Conservation (phyloP, 2,329 filamentous ascomycete species). For the Hirsutella minnesotensis region DNA sequence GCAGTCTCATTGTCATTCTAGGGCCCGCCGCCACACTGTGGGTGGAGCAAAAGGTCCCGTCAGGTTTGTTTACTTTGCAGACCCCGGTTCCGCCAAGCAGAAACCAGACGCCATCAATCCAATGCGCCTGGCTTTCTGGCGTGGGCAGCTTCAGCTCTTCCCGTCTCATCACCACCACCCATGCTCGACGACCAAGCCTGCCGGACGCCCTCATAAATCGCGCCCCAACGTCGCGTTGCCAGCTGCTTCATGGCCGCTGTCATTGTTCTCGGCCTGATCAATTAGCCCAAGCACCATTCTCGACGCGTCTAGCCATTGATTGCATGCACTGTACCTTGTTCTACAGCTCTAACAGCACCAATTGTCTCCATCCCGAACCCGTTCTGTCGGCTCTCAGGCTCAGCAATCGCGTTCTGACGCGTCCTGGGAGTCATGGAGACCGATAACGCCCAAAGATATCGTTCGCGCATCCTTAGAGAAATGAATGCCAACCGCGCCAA, state of each 20-base stretch:
- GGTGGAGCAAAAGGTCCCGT: neutral
- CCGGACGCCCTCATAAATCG: neutral
- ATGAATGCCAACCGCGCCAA: conserved; percentile 41
- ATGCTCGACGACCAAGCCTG: neutral
- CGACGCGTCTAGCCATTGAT: neutral
- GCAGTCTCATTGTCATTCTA: too few relatives aligned
- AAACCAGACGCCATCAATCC: neutral
- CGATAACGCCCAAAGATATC: conserved; percentile 28
- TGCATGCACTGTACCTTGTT: too few relatives aligned
- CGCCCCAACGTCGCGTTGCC: neutral
- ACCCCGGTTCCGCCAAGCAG: neutral
- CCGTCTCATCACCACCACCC: neutral
- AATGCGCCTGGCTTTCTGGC: too few relatives aligned
- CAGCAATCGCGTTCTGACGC: conserved; percentile 3
- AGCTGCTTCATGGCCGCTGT: neutral
- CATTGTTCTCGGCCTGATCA: neutral
- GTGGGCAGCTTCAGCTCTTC: neutral
- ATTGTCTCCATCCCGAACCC: neutral
- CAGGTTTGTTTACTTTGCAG: conserved; percentile 1
- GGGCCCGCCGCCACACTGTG: too few relatives aligned
- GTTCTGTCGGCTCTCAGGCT: neutral
- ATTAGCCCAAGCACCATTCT: neutral
- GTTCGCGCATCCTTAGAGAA: conserved; percentile 37
- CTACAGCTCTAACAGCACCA: neutral
- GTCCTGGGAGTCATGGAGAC: conserved; percentile 25